Base-by-base conservation (phyloP, 768 basidiomycete species). In the Kwoniella heveanensis region DNA sequence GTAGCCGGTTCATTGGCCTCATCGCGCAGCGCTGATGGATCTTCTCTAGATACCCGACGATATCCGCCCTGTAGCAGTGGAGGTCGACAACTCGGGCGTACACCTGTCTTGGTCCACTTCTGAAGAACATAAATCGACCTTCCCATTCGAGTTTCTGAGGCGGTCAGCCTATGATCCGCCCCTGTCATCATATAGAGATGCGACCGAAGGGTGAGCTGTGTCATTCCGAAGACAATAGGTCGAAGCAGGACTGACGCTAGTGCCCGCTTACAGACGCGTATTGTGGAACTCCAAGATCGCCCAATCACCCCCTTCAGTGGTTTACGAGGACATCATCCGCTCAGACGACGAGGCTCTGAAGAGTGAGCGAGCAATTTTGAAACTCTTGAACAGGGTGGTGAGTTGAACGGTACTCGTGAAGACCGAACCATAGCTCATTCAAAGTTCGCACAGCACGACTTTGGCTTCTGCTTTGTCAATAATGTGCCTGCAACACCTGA, bases 381-480 rank as follows among this genome's bases (percentile, higher is more conserved):
- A 87, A 69, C 93, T 92, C 90, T 79, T 97, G 21, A 83, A 85
- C 8, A 88, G 89, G 71, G 84, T 95, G 54, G 92, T 91, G 67
- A 68, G 88, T 83, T 25, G 27, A 13, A 13, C 24, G 22, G 10
- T 32, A 36, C 17, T 44, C 21, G 56, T 15, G n/a, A 26, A 44
- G 54, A n/a, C n/a, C 54, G 51, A 52, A 32, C 13, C 13, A 13
- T 32, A 6, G 17, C 15, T 56, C 2, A 56, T 25, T 15, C 22
- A 4, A 22, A 2, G 15, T 44, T 7, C 24, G 24, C 48, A 17
- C 68, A 95, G 92, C 86, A 93, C 67, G 84, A 82, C 52, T 95
- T 89, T 73, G 95, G 95, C 0, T 92, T 98, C 79, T 92, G 88
- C 58, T 90, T 96, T 65, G 84, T 97, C 8, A 83, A 86, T 17